phyloP scores from a whole-genome alignment of 257 asterid genomes.

The Coffea eugenioides region DNA sequence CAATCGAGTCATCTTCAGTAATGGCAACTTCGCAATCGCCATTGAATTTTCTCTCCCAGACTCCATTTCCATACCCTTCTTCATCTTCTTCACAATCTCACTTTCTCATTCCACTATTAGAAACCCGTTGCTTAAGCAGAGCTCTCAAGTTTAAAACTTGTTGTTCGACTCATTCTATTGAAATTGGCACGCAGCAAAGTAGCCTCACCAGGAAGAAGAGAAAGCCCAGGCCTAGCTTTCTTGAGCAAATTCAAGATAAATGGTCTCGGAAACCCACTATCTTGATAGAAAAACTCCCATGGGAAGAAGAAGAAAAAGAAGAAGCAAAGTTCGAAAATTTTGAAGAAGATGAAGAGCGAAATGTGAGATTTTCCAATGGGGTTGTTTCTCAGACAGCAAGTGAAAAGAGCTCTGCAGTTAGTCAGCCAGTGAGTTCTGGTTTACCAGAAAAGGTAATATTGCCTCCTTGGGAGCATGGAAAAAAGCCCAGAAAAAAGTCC shows the following conservation, averaged over 20 bases:
- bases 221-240: conserved; percentile 82
- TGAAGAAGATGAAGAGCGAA: conserved; percentile 32
- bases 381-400: conserved; percentile 27
- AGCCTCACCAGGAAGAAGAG: conserved; percentile 47
- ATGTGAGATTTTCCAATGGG: conserved; percentile 13
- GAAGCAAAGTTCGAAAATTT: neutral
- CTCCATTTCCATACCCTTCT: conserved; percentile 26
- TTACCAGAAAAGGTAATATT: conserved; percentile 35
- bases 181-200: conserved; percentile 24
- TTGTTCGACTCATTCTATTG: conserved; percentile 48
- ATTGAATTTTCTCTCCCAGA: conserved; percentile 27
- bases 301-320: conserved; percentile 46
- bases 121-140: conserved; percentile 21
- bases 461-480: conserved; percentile 80
- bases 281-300: conserved; percentile 59
- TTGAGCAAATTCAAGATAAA: conserved; percentile 68
- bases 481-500: conserved; percentile 24
- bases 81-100: conserved; percentile 25
- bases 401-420: conserved; percentile 15
- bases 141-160: conserved; percentile 31
- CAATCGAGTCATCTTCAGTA: neutral
- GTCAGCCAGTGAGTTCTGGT: conserved; percentile 22
- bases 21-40: conserved; percentile 48
- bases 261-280: conserved; percentile 71
- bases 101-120: conserved; percentile 21